Evolutionary conservation across 495 filamentous ascomycete species (phyloP).

Genomic region (Lasiosphaeria miniovina): DNA sequence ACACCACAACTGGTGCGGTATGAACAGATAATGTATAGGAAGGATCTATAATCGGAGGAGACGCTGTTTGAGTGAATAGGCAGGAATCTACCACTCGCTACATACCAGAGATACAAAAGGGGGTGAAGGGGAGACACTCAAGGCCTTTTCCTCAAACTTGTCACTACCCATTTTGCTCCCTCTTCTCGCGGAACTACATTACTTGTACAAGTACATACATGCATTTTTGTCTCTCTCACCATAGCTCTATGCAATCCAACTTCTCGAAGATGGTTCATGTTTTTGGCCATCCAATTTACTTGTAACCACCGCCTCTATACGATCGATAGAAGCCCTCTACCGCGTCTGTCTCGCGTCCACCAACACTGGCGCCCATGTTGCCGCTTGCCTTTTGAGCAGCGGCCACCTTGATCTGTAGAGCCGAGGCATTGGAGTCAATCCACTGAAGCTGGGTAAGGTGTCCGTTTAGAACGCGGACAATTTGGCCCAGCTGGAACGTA

Average conservation of each 20-base stretch:
- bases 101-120: background rate
- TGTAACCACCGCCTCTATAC: constrained; percentile 58
- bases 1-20: background rate
- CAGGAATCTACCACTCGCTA: too few relatives aligned
- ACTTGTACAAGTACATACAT: constrained; percentile 22
- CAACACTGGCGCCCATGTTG: constrained; percentile 59
- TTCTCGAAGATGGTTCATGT: background rate
- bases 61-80: too few relatives aligned
- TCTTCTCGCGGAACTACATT: constrained; percentile 7
- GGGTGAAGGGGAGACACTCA: background rate
- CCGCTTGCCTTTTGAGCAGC: constrained; percentile 74
- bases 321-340: constrained; percentile 82
- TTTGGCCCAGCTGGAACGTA: constrained; percentile 72
- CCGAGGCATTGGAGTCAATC: constrained; percentile 82
- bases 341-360: constrained; percentile 58
- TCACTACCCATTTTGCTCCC: background rate
- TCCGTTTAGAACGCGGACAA: constrained; percentile 88
- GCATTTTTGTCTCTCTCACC: background rate
- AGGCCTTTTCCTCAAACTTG: background rate
- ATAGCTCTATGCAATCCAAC: background rate
- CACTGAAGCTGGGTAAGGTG: constrained; percentile 85
- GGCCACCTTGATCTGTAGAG: constrained; percentile 72
- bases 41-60: too few relatives aligned
- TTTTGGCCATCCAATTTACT: constrained; percentile 5
- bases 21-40: background rate